Base-by-base conservation (phyloP, 345 rosid species). In the Populus simonii region DNA sequence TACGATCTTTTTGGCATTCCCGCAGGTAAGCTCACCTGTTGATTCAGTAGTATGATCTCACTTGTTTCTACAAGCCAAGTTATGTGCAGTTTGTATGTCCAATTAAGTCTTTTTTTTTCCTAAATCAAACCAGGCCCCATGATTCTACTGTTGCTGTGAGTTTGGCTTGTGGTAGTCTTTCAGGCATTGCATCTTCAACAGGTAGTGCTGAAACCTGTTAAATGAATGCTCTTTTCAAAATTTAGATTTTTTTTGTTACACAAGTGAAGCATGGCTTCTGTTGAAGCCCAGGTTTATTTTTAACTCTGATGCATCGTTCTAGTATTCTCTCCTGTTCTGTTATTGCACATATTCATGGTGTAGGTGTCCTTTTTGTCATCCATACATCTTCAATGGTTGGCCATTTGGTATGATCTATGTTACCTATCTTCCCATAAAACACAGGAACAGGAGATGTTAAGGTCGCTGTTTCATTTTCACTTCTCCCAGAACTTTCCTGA, bases 171-270 rank as follows among this genome's bases (percentile, higher is more conserved):
- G 99, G 98, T 84, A 96, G 99, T 83, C 88, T 93, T 67, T 96
- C 99, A 53, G 98, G 99, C 82, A 87, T 96, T 83, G 99, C 91
- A n/a, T 91, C 99, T 53, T 93, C 99, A 71, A 96, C 99, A 74
- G 98, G 98, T 91, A 89, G 83, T 84, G 51, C 69, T 74, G 22
- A 51, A 31, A 69, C 39, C 79, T 81, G 25, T 47, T 72, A 31
- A 45, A 13, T 73, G 9, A 70, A 66, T 38, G 36, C 6, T 66
- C 77, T 47, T 68, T 33, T 66, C 70, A 38, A 23, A 62, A 70
- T 78, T 29, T 16, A 25, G 27, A 29, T 23, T 67, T 23, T 53
- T 35, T 49, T 70, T 5, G 25, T 68, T 45, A 45, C 29, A 23
- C 17, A 75, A 76, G 23, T 8, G 43, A 66, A 49, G 39, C 25